These are phyloP conservation scores for Helicocarpus griseus DNA, from an alignment of 2,329 filamentous ascomycete species.

Conservation along the genomic window DNA sequence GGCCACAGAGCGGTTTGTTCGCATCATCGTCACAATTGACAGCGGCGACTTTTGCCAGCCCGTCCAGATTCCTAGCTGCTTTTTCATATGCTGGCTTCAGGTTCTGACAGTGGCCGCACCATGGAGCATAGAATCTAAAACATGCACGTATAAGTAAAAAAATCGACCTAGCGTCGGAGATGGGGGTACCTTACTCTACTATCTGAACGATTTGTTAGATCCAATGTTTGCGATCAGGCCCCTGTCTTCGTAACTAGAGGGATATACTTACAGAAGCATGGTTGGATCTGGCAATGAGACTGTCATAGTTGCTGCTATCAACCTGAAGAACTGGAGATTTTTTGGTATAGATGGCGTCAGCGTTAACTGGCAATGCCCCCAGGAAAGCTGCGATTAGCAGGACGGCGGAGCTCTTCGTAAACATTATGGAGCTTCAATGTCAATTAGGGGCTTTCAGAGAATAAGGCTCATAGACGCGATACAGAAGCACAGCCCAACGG, in stretches of 20 bases:
- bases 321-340: constrained; percentile 80
- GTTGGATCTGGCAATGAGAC: constrained; percentile 77
- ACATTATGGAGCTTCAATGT: constrained; percentile 16
- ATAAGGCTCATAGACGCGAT: background rate
- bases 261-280: constrained; percentile 66
- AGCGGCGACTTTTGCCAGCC: constrained; percentile 87
- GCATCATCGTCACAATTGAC: constrained; percentile 88
- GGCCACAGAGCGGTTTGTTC: constrained; percentile 80
- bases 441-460: background rate
- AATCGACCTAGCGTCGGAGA: background rate
- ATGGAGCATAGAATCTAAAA: constrained; percentile 87
- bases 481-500: background rate
- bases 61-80: constrained; percentile 77
- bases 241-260: background rate
- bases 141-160: background rate
- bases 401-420: constrained; percentile 31
- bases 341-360: constrained; percentile 69
- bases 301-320: constrained; percentile 67
- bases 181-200: constrained; percentile 38
- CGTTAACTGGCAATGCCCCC: constrained; percentile 52
- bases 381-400: constrained; percentile 53
- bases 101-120: constrained; percentile 96
- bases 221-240: background rate
- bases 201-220: constrained; percentile 30
- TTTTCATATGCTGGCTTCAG: constrained; percentile 95